Evolutionary conservation across 2,329 filamentous ascomycete genomes (phyloP).

Genomic region (Hypoxylon sp.): DNA sequence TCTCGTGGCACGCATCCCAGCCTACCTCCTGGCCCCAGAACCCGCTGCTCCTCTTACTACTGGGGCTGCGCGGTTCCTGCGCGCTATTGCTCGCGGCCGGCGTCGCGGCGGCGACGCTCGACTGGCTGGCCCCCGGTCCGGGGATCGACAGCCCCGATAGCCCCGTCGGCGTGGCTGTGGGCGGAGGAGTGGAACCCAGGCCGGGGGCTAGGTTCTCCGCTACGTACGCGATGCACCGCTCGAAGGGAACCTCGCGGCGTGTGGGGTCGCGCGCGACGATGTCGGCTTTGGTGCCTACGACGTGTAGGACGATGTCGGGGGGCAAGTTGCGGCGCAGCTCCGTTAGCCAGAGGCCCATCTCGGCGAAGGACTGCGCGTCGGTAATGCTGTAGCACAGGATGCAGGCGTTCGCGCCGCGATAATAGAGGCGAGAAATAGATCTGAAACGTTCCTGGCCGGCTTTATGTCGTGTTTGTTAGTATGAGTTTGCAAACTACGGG

Average conservation of each 20-base stretch:
- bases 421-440: constrained; percentile 95
- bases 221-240: constrained; percentile 95
- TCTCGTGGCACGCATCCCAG: constrained; percentile 98
- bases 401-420: constrained; percentile 93
- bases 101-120: constrained; percentile 48
- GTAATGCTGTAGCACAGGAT: constrained; percentile 97
- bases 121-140: constrained; percentile 50
- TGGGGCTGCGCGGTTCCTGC: constrained; percentile 70
- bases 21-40: constrained; percentile 95
- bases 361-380: constrained; percentile 84
- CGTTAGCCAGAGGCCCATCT: constrained; percentile 92
- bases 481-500: constrained; percentile 27
- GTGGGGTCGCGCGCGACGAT: constrained; percentile 88
- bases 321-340: constrained; percentile 86
- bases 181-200: constrained; percentile 75
- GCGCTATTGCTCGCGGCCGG: constrained; percentile 56
- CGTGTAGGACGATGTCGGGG: constrained; percentile 86
- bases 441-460: constrained; percentile 95
- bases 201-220: constrained; percentile 89
- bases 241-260: constrained; percentile 88
- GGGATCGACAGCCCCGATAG: constrained; percentile 46
- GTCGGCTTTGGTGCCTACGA: constrained; percentile 96
- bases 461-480: constrained; percentile 45
- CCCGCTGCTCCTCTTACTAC: constrained; percentile 77
- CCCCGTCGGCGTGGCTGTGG: constrained; percentile 68